Conservation (phyloP, 257 asterid genomes). For the Vinca minor region DNA sequence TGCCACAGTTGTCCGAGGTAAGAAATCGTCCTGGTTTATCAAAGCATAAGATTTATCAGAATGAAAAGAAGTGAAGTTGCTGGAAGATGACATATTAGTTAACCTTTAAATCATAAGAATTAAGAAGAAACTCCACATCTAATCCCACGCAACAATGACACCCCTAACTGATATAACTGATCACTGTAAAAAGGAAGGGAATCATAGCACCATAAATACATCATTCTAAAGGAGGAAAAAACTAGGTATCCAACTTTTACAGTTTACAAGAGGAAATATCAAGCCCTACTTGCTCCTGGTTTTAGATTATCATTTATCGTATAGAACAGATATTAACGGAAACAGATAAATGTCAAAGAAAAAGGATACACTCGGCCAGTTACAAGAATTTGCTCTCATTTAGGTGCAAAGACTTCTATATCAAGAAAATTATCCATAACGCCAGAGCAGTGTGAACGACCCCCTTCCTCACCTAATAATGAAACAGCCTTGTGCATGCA, state of each 20-base stretch:
- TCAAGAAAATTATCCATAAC: neutral
- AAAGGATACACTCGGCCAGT: neutral
- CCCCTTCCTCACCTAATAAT: neutral
- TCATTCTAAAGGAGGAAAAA: neutral
- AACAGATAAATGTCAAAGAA: neutral
- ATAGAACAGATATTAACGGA: neutral
- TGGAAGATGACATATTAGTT: conserved; percentile 1
- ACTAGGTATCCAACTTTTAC: neutral
- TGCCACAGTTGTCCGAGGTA: conserved; percentile 95
- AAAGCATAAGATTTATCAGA: conserved; percentile 13
- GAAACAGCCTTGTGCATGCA: neutral
- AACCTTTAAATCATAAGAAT: neutral
- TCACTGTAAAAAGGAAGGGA: neutral
- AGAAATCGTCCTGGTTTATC: conserved; percentile 80
- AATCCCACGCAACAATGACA: neutral
- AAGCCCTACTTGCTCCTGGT: neutral
- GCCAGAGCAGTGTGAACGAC: neutral
- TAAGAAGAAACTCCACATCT: neutral
- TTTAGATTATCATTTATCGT: too few relatives aligned
- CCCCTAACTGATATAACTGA: neutral
- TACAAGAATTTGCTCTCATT: neutral
- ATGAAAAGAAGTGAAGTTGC: conserved; percentile 3
- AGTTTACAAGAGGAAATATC: neutral
- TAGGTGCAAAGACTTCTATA: neutral
- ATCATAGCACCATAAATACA: neutral